These are phyloP conservation scores for Citrullus mucosospermus DNA, from an alignment of 306 rosid genomes.

Conservation along the genomic window DNA sequence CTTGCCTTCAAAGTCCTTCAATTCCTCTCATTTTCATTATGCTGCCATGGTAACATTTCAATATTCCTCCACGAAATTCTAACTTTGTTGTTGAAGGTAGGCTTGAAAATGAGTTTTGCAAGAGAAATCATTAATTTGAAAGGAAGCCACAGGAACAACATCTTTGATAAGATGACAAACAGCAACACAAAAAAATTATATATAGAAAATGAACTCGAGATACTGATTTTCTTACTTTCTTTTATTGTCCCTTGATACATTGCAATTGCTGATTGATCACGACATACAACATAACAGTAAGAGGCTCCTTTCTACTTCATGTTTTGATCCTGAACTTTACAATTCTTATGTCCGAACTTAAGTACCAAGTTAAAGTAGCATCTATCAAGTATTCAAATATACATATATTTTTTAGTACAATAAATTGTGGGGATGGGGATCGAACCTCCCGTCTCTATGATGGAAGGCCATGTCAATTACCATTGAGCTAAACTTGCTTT, in stretches of 20 bases:
- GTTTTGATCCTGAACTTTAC: neutral
- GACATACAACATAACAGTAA: neutral
- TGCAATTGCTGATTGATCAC: neutral
- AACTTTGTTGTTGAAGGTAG: neutral
- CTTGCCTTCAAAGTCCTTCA: neutral
- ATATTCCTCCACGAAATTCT: neutral
- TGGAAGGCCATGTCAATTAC: no score
- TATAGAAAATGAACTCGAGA: neutral
- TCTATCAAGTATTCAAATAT: neutral
- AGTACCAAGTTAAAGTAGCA: neutral
- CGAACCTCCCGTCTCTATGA: no score
- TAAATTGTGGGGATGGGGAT: no score
- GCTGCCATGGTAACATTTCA: neutral
- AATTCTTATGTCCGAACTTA: neutral
- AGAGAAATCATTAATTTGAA: neutral
- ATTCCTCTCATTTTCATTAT: neutral
- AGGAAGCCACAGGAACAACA: neutral
- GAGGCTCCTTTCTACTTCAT: neutral
- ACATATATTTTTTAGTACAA: no score
- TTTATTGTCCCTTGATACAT: neutral
- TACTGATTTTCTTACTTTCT: neutral
- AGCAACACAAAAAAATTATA: neutral
- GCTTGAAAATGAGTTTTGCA: neutral
- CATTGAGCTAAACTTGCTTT: no score
- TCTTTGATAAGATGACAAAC: neutral